Conservation (phyloP, 2,329 filamentous ascomycete genomes). For the Ceratocystis harringtonii region DNA sequence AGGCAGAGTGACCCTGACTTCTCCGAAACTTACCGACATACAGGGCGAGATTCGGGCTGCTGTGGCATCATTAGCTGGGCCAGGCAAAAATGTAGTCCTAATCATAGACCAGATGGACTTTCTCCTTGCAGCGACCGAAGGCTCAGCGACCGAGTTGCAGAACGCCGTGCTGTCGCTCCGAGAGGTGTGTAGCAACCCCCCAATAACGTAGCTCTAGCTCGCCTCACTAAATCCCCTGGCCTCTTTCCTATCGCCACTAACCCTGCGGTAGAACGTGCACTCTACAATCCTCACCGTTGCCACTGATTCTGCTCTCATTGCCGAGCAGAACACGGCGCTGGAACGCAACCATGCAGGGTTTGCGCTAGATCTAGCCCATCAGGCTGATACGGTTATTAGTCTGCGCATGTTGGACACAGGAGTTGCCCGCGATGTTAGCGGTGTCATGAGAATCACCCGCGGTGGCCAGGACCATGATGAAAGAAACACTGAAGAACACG, state of each 20-base stretch:
- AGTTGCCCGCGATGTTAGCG: constrained; percentile 78
- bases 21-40: constrained; percentile 24
- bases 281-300: constrained; percentile 51
- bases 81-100: constrained; percentile 35
- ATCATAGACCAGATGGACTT: constrained; percentile 53
- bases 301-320: constrained; percentile 60
- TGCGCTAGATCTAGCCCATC: constrained; percentile 56
- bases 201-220: constrained; percentile 6
- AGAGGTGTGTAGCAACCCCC: constrained; percentile 36
- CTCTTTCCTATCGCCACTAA: constrained; percentile 21
- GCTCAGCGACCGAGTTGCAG: constrained; percentile 33
- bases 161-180: constrained; percentile 44
- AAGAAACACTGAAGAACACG: constrained; percentile 39
- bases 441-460: constrained; percentile 62
- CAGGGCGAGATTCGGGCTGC: constrained; percentile 28
- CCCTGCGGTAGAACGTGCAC: constrained; percentile 38
- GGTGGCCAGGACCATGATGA: constrained; percentile 27
- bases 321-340: constrained; percentile 44
- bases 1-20: constrained; percentile 17
- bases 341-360: constrained; percentile 60
- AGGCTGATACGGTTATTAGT: constrained; percentile 55
- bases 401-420: constrained; percentile 71
- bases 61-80: constrained; percentile 24
- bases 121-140: constrained; percentile 43
- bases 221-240: constrained; percentile 40